Conservation (phyloP, 495 filamentous ascomycete genomes). For the Polyplosphaeria fusca region DNA sequence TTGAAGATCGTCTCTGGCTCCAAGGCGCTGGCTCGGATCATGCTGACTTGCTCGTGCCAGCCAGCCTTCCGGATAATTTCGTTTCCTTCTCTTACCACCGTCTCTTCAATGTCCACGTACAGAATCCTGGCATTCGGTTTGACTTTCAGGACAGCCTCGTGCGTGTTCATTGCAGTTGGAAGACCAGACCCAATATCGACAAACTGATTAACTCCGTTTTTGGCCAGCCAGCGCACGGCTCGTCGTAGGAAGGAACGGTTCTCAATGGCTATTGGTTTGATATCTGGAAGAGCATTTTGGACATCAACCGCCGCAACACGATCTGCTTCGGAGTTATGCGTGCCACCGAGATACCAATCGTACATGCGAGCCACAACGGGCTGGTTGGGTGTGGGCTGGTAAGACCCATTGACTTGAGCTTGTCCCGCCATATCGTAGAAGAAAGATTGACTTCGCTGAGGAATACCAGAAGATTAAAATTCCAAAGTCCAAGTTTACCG, state of each 20-base stretch:
- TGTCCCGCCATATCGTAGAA: too few relatives aligned
- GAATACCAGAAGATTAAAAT: too few relatives aligned
- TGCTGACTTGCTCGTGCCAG: not conserved
- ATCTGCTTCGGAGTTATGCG: not conserved
- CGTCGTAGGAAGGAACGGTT: conserved; percentile 11
- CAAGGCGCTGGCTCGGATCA: not conserved
- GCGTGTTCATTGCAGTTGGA: conserved; percentile 12
- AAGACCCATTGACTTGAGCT: not conserved
- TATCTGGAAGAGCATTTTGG: not conserved
- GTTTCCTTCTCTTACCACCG: not conserved
- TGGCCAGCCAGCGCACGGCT: conserved; percentile 3
- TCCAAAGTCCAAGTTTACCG: too few relatives aligned
- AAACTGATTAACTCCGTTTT: conserved; percentile 9
- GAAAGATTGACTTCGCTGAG: too few relatives aligned
- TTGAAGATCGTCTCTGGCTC: not conserved
- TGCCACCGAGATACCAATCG: conserved; percentile 11
- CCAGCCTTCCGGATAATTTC: conserved; percentile 2
- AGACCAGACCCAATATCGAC: conserved; percentile 16
- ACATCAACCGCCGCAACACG: not conserved
- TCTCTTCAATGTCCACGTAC: conserved; percentile 10
- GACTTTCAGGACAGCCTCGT: conserved; percentile 2
- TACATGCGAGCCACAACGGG: conserved; percentile 12
- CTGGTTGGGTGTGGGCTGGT: not conserved
- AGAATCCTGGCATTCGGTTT: not conserved
- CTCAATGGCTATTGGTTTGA: not conserved